Percentiles rank a stretch among this genome's conserved stretches.
Evolutionary conservation across 805 yeast genomes (phyloP).

Genomic region (Saccharomycopsis oosterbeekiorum): DNA sequence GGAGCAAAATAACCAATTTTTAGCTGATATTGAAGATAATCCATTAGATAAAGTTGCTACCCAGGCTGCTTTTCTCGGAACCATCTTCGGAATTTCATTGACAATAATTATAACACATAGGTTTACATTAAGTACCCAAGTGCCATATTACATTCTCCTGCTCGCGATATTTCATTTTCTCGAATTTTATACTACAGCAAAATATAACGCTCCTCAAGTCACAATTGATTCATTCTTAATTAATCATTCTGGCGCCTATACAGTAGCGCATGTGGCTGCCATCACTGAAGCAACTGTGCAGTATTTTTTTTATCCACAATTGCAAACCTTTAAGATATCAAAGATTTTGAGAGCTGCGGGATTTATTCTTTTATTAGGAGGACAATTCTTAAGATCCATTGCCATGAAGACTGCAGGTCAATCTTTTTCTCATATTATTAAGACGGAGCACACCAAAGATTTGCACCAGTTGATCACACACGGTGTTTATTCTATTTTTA

Average conservation of each 20-base stretch:
- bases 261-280: constrained; percentile 47
- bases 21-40: constrained; percentile 30
- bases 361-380: constrained; percentile 35
- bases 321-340: constrained; percentile 22
- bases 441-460: constrained; percentile 31
- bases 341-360: constrained; percentile 31
- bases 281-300: constrained; percentile 41
- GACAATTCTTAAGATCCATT: constrained; percentile 58
- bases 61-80: constrained; percentile 38
- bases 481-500: constrained; percentile 55
- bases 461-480: constrained; percentile 61
- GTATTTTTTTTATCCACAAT: constrained; percentile 30
- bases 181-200: constrained; percentile 76
- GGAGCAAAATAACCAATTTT: not conserved
- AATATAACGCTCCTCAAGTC: constrained; percentile 55
- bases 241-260: constrained; percentile 52
- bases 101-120: constrained; percentile 20
- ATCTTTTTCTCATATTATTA: constrained; percentile 78
- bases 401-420: constrained; percentile 87
- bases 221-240: constrained; percentile 62
- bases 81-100: constrained; percentile 28
- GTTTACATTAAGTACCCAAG: constrained; percentile 26
- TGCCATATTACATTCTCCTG: constrained; percentile 38
- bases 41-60: constrained; percentile 34
- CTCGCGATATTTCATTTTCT: constrained; percentile 64